Evolutionary conservation across 371 early-diverging fungal species (phyloP).

Genomic region (Synchytrium microbalum): DNA sequence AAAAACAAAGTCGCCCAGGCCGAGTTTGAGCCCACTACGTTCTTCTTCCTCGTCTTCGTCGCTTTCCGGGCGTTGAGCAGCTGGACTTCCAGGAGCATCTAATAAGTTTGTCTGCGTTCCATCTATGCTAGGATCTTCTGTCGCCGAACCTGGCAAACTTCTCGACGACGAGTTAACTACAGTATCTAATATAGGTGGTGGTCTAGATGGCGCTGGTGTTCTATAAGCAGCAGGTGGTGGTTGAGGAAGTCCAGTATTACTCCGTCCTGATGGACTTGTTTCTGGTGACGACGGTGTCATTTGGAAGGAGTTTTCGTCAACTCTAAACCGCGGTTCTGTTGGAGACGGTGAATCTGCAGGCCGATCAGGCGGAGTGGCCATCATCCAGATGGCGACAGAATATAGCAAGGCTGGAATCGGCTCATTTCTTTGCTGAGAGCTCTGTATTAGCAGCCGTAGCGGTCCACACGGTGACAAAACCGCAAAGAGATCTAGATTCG

Average conservation of each 20-base stretch:
- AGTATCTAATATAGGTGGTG: no score
- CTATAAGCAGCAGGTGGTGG: neutral
- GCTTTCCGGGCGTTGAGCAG: neutral
- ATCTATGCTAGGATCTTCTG: no score
- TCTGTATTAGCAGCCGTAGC: constrained; percentile 70
- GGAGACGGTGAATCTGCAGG: constrained; percentile 13
- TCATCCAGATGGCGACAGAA: constrained; percentile 55
- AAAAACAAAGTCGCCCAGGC: constrained; percentile 86
- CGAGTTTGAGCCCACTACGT: constrained; percentile 66
- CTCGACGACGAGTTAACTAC: neutral
- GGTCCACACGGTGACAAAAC: constrained; percentile 89
- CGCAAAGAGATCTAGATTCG: constrained; percentile 65
- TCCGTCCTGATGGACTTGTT: no score
- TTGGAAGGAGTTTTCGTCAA: no score
- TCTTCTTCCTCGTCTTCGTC: constrained; percentile 57
- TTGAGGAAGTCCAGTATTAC: neutral
- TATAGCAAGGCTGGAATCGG: constrained; percentile 78
- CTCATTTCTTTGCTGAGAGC: constrained; percentile 57
- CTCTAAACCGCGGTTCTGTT: constrained; percentile 8
- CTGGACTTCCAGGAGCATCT: neutral
- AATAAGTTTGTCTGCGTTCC: neutral
- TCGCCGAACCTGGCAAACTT: neutral
- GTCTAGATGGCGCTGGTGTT: no score
- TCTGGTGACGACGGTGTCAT: no score
- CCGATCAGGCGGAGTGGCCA: constrained; percentile 48